phyloP scores from a whole-genome alignment of 129 eudicot genomes.

The Mikania micrantha region DNA sequence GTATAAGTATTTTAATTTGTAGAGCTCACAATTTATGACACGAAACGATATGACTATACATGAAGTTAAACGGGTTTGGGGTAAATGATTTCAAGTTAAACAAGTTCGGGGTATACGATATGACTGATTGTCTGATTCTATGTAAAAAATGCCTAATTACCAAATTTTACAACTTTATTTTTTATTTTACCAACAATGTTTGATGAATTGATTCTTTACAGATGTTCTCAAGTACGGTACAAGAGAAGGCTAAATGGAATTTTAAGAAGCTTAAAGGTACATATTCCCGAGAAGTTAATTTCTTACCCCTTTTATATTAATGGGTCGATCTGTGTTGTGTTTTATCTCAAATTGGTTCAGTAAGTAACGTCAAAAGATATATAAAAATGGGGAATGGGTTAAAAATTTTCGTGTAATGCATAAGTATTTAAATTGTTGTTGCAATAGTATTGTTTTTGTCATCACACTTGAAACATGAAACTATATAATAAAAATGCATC shows the following conservation, averaged over 20 bases:
- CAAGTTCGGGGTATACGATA: neutral
- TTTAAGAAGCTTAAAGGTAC: constrained; percentile 56
- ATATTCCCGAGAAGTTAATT: neutral
- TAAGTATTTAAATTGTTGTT: neutral
- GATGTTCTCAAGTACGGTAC: constrained; percentile 42
- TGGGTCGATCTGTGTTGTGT: neutral
- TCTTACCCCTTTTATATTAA: neutral
- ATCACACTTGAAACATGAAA: neutral
- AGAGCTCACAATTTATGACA: neutral
- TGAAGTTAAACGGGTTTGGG: neutral
- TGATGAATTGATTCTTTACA: constrained; percentile 10
- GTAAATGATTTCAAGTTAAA: neutral
- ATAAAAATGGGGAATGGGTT: neutral
- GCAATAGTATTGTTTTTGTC: neutral
- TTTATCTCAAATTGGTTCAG: neutral
- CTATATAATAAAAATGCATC: no score
- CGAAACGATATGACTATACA: neutral
- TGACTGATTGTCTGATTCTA: neutral
- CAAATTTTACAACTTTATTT: neutral
- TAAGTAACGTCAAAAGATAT: neutral
- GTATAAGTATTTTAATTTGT: no score
- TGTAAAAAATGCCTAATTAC: neutral
- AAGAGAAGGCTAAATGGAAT: constrained; percentile 60
- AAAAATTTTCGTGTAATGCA: neutral
- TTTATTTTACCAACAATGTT: neutral